Evolutionary conservation across 1,284 basidiomycete genomes (phyloP).

Genomic region (Ceratobasidium papillatum): DNA sequence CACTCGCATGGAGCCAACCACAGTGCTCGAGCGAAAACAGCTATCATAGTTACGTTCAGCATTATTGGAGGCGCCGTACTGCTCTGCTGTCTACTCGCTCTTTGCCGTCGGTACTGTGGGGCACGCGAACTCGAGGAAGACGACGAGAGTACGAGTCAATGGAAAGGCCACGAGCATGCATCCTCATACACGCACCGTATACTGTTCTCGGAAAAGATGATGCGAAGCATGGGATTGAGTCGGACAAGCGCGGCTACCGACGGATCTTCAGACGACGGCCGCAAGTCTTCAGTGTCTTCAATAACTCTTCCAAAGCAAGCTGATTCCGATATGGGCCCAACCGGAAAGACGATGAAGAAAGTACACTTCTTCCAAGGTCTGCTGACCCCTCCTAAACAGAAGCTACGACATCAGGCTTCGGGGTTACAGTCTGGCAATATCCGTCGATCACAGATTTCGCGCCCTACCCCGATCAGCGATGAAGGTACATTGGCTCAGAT

Average conservation of each 20-base stretch:
- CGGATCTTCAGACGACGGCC: background rate
- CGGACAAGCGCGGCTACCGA: background rate
- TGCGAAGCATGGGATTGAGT: conserved; percentile 9
- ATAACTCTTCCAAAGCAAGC: background rate
- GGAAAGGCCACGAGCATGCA: conserved; percentile 15
- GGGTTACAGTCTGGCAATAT: conserved; percentile 17
- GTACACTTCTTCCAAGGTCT: conserved; percentile 23
- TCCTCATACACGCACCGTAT: background rate
- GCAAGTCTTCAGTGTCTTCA: background rate
- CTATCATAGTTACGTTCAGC: conserved; percentile 62
- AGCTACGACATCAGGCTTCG: conserved; percentile 10
- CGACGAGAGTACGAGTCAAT: conserved; percentile 29
- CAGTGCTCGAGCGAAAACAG: conserved; percentile 20
- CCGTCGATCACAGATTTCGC: conserved; percentile 41
- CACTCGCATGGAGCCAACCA: conserved; percentile 59
- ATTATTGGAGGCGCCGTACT: conserved; percentile 66
- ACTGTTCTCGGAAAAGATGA: conserved; percentile 13
- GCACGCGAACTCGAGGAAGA: conserved; percentile 41
- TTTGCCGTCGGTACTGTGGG: conserved; percentile 61
- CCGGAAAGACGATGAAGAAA: conserved; percentile 13
- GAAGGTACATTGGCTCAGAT: conserved; percentile 8
- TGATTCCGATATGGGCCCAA: background rate
- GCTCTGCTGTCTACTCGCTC: conserved; percentile 64
- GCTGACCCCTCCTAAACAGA: conserved; percentile 26
- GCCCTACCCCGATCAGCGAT: conserved; percentile 40